Conservation (phyloP, 2,329 filamentous ascomycete genomes). For the Colletotrichum zoysiae region DNA sequence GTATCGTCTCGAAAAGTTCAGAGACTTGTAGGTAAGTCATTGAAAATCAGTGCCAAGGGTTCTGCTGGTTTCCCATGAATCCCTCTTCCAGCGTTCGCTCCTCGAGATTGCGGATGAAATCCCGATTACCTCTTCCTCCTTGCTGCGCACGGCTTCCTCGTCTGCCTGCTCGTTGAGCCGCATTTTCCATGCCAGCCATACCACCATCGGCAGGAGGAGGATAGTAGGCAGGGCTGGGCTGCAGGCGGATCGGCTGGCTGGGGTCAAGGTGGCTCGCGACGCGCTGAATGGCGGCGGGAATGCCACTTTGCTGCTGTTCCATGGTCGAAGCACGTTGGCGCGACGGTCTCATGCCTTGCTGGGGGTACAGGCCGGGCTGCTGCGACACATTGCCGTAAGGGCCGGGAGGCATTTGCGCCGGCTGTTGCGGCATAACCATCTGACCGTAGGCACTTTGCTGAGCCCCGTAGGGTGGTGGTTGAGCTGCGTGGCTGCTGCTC, state of each 20-base stretch:
- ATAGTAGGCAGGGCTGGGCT: slow-evolving; percentile 97
- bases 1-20: background rate
- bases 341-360: slow-evolving; percentile 75
- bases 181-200: slow-evolving; percentile 73
- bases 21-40: background rate
- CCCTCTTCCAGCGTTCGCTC: slow-evolving; percentile 95
- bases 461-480: slow-evolving; percentile 83
- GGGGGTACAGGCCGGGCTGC: slow-evolving; percentile 71
- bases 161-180: slow-evolving; percentile 71
- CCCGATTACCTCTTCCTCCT: slow-evolving; percentile 74
- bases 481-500: slow-evolving; percentile 63
- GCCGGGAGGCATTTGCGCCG: slow-evolving; percentile 73
- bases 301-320: slow-evolving; percentile 93
- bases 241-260: slow-evolving; percentile 90
- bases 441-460: slow-evolving; percentile 79
- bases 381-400: slow-evolving; percentile 71
- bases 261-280: slow-evolving; percentile 97
- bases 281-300: slow-evolving; percentile 91
- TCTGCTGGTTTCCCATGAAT: slow-evolving; percentile 77
- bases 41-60: slow-evolving; percentile 73
- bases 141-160: slow-evolving; percentile 80
- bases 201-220: slow-evolving; percentile 87
- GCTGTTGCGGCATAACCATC: slow-evolving; percentile 77
- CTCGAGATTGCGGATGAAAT: slow-evolving; percentile 95
- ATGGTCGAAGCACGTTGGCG: slow-evolving; percentile 95